phyloP scores from a whole-genome alignment of 257 asterid genomes.

The Solanum rostratum region DNA sequence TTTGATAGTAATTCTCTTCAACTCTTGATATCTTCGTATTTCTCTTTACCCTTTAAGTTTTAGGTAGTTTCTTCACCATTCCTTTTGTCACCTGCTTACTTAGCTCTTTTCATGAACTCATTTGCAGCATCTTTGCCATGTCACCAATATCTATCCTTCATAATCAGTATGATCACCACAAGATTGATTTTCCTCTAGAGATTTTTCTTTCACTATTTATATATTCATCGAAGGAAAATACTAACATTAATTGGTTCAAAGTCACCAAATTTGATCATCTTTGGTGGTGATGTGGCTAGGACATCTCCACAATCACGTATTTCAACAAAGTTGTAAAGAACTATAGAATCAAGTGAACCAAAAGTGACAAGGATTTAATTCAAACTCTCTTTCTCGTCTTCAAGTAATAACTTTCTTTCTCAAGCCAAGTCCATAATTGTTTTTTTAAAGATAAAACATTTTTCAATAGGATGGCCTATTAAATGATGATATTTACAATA shows the following conservation, averaged over 20 bases:
- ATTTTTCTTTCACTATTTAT: not conserved
- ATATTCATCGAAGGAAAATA: no score
- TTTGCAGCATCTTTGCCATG: not conserved
- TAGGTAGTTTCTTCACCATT: not conserved
- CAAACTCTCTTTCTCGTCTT: not conserved
- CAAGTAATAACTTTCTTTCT: not conserved
- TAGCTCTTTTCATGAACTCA: accelerated
- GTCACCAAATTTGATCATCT: not conserved
- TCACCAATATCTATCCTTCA: not conserved
- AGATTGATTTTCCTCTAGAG: not conserved
- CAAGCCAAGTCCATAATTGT: not conserved
- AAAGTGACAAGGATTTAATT: not conserved
- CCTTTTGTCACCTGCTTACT: not conserved
- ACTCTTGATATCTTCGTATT: not conserved
- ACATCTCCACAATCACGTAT: not conserved
- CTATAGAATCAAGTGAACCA: no score
- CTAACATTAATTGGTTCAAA: not conserved
- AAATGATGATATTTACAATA: no score
- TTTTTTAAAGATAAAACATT: no score
- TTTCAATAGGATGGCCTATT: not conserved
- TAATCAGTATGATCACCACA: not conserved
- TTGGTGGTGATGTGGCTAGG: accelerated
- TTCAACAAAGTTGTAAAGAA: not conserved
- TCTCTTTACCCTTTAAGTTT: accelerated
- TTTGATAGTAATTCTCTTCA: not conserved